Evolutionary conservation across 1,284 basidiomycete species (phyloP), one percentile per base, ranked within the genome.

Genomic region (Malassezia equina): DNA sequence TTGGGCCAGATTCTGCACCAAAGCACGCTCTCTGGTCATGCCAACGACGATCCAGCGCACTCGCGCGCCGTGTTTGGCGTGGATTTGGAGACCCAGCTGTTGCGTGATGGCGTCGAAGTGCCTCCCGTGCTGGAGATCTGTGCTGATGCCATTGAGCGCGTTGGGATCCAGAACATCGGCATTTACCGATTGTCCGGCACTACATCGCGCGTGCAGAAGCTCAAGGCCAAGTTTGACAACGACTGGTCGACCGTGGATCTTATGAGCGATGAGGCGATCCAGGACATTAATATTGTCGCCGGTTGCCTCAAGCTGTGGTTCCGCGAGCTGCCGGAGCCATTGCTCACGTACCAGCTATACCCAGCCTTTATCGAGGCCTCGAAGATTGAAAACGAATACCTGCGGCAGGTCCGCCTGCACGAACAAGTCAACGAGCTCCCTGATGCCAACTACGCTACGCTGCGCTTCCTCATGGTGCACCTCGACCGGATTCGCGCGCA

Each of bases 361-460:
- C 81, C 86, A 72, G 85, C 85, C 8, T 99, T 98, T 77, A 84
- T 96, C 64, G 91, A 96, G 52, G 91, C 90, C 62, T 87, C 93
- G 7, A 86, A 93, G 91, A 74, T 77, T 88, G 79, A 25, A 90
- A 75, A 77, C 87, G 79, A 27, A 44, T 55, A 45, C 28, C 8
- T 53, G 44, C 88, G 58, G 17, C 91, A 96, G 69, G 95, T 96
- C 62, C 82, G 90, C 47, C 78, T 98, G 55, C 93, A 99, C 69
- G 93, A 98, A 74, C 83, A 88, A 49, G 91, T 99, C 46, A 98
- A 99, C 71, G 91, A 95, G 65, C 80, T 99, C 48, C 94, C 93
- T 3, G 93, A 99, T 77, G 83, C 94, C 12, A 95, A 98, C 76
- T 99, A 99, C 71, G 89, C 94, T 0, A 95, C 93, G 1, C 80